A percentile compares a stretch with the other conserved stretches of the same genome.
Conservation (phyloP, 768 basidiomycete genomes). For the Suillus alpinus region DNA sequence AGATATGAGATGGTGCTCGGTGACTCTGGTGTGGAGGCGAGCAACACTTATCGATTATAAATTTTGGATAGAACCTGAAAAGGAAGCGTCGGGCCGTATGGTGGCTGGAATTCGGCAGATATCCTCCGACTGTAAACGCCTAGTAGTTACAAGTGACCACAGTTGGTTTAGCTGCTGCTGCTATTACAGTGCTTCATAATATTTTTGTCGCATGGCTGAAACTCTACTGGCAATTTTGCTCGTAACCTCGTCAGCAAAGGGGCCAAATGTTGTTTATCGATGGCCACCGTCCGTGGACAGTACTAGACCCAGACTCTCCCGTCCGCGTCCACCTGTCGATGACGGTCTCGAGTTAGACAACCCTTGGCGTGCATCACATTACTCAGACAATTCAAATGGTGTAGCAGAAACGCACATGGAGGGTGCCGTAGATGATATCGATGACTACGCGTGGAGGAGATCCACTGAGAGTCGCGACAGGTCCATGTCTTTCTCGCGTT, state of each 20-base stretch:
- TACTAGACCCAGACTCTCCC: slow-evolving; percentile 63
- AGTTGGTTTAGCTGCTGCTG: neutral
- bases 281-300: slow-evolving; percentile 74
- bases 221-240: slow-evolving; percentile 78
- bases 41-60: neutral
- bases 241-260: slow-evolving; percentile 81
- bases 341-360: slow-evolving; percentile 60
- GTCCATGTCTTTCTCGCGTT: slow-evolving; percentile 49
- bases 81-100: neutral
- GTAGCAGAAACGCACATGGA: slow-evolving; percentile 14
- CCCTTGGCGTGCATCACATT: slow-evolving; percentile 66
- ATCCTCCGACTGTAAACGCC: too few relatives aligned
- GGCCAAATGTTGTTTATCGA: slow-evolving; percentile 73
- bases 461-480: slow-evolving; percentile 48
- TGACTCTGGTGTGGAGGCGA: neutral
- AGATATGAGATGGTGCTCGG: neutral
- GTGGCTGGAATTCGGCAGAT: too few relatives aligned
- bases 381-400: slow-evolving; percentile 34
- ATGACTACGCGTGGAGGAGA: slow-evolving; percentile 64
- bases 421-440: slow-evolving; percentile 25
- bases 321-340: slow-evolving; percentile 57
- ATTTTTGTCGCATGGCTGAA: slow-evolving; percentile 55
- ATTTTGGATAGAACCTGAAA: neutral
- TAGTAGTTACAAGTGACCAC: too few relatives aligned
- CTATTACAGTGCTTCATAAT: neutral